These are phyloP conservation scores for Zymoseptoria brevis DNA, from an alignment of 2,329 filamentous ascomycete species.

Conservation along the genomic window DNA sequence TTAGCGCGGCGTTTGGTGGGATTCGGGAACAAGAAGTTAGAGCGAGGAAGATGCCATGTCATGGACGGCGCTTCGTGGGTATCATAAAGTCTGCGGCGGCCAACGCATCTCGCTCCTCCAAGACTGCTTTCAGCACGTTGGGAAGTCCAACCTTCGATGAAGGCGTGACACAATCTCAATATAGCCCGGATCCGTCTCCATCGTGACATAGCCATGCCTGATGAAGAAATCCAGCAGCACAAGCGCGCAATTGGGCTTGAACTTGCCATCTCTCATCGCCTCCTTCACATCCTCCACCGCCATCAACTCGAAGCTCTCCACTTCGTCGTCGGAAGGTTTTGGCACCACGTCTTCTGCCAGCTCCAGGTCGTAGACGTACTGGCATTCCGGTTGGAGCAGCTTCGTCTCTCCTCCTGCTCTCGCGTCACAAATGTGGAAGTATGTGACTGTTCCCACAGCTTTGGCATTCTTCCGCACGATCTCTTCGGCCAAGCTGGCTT, in stretches of 20 bases:
- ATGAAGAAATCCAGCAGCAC: slow-evolving; percentile 86
- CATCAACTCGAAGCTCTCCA: slow-evolving; percentile 73
- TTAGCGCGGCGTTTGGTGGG: slow-evolving; percentile 27
- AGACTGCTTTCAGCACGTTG: slow-evolving; percentile 23
- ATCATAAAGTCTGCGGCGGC: slow-evolving; percentile 11
- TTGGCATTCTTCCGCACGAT: slow-evolving; percentile 56
- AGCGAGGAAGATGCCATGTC: background rate
- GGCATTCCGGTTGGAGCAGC: slow-evolving; percentile 79
- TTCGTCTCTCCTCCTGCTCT: slow-evolving; percentile 71
- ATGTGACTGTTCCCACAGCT: slow-evolving; percentile 65
- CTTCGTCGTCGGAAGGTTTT: slow-evolving; percentile 78
- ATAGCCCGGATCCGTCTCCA: slow-evolving; percentile 70
- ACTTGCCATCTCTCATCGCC: slow-evolving; percentile 63
- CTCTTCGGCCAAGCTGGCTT: slow-evolving; percentile 68
- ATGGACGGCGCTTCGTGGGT: slow-evolving; percentile 16
- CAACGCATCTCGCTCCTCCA: background rate
- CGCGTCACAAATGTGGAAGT: slow-evolving; percentile 71
- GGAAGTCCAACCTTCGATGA: slow-evolving; percentile 75
- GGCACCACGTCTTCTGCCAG: slow-evolving; percentile 61
- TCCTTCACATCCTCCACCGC: slow-evolving; percentile 66
- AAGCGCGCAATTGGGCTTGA: slow-evolving; percentile 87
- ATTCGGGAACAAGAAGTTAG: background rate
- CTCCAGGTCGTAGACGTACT: slow-evolving; percentile 87
- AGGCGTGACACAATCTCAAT: slow-evolving; percentile 66
- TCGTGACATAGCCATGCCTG: slow-evolving; percentile 70